phyloP scores from a whole-genome alignment of 2,329 filamentous ascomycete species.

The Alternaria ethzedia region DNA sequence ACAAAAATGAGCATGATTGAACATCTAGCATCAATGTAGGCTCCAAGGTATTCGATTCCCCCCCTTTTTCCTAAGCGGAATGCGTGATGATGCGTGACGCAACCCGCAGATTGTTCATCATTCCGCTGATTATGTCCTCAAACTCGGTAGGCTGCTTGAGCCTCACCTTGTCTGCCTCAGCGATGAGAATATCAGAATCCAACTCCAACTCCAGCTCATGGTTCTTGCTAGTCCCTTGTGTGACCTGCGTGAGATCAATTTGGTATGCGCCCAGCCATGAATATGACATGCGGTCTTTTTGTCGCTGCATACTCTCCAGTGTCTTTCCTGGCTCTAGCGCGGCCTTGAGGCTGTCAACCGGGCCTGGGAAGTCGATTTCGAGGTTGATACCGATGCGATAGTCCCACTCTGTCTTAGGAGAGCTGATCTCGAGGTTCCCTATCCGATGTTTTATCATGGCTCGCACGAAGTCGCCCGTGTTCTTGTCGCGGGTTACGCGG shows the following conservation, averaged over 20 bases:
- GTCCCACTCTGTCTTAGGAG: conserved; percentile 79
- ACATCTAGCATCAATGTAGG: neutral
- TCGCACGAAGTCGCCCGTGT: conserved; percentile 71
- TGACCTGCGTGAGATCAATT: conserved; percentile 92
- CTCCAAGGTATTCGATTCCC: neutral
- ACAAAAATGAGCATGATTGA: neutral
- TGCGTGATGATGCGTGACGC: conserved; percentile 46
- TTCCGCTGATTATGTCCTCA: conserved; percentile 71
- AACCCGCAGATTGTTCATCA: conserved; percentile 69
- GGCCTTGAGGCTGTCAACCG: conserved; percentile 60
- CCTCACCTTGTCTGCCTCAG: conserved; percentile 67
- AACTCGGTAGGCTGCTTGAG: conserved; percentile 57
- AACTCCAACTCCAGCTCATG: conserved; percentile 85
- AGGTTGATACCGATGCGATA: conserved; percentile 94
- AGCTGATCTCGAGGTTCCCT: conserved; percentile 84
- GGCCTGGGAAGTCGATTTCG: conserved; percentile 81
- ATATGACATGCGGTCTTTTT: conserved; percentile 92
- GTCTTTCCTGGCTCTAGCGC: conserved; percentile 51
- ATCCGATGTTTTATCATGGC: conserved; percentile 94
- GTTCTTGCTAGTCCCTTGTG: conserved; percentile 64
- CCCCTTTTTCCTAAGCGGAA: neutral
- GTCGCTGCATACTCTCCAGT: conserved; percentile 62
- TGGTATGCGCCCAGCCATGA: conserved; percentile 80
- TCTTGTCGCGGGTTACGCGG: conserved; percentile 74
- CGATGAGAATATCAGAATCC: conserved; percentile 65